phyloP scores from a whole-genome alignment of 2,329 filamentous ascomycete species.

The Nemania sp. region DNA sequence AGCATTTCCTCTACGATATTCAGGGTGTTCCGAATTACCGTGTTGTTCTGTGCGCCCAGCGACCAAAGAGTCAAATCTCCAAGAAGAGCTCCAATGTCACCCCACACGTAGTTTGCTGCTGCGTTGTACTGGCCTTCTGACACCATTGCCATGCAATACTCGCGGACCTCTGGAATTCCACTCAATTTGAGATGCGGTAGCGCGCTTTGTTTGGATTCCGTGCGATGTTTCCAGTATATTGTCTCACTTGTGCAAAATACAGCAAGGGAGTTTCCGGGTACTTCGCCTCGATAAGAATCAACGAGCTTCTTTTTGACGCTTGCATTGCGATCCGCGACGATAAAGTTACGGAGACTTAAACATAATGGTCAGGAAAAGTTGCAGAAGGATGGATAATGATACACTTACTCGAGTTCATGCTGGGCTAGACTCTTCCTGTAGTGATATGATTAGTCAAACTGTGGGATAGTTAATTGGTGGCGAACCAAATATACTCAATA shows the following conservation, averaged over 20 bases:
- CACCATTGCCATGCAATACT: constrained; percentile 60
- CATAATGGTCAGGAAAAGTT: background rate
- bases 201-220: constrained; percentile 42
- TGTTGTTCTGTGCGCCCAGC: constrained; percentile 53
- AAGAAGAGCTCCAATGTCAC: constrained; percentile 57
- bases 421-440: constrained; percentile 5
- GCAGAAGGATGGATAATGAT: no score
- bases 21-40: constrained; percentile 50
- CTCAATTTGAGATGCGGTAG: constrained; percentile 55
- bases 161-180: constrained; percentile 57
- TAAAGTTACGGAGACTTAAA: constrained; percentile 42
- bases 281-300: constrained; percentile 46
- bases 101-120: constrained; percentile 54
- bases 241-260: constrained; percentile 61
- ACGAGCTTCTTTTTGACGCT: constrained; percentile 50
- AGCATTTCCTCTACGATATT: constrained; percentile 50
- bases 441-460: background rate
- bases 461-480: no score
- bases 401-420: constrained; percentile 34
- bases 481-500: constrained; percentile 16
- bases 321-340: constrained; percentile 56
- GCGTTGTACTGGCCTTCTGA: constrained; percentile 56
- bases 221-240: constrained; percentile 56
- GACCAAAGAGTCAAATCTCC: constrained; percentile 56
- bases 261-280: constrained; percentile 44